A percentile compares a stretch with the other conserved stretches of the same genome.
Conservation (phyloP, 805 yeast genomes). For the Priceomyces castillae region DNA sequence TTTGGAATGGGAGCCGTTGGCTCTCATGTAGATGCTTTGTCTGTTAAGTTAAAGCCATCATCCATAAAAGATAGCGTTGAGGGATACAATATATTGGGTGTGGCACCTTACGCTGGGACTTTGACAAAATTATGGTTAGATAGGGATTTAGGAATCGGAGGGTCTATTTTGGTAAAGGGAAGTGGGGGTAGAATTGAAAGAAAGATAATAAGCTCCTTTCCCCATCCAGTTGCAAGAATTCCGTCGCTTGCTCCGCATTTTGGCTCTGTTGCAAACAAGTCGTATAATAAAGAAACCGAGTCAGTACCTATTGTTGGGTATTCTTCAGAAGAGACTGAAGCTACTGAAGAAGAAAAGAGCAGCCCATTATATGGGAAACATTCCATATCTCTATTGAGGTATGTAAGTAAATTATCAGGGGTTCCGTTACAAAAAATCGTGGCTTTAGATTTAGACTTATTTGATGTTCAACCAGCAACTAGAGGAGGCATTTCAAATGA, state of each 20-base stretch:
- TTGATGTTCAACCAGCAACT: conserved; percentile 76
- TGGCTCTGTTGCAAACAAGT: conserved; percentile 64
- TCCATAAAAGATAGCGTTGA: conserved; percentile 60
- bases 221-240: conserved; percentile 72
- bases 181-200: conserved; percentile 32
- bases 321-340: conserved; percentile 28
- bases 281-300: conserved; percentile 74
- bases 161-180: conserved; percentile 58
- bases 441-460: conserved; percentile 74
- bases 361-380: conserved; percentile 72
- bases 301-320: conserved; percentile 78
- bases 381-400: conserved; percentile 63
- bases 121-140: conserved; percentile 70
- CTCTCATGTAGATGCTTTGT: conserved; percentile 72
- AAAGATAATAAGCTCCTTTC: conserved; percentile 54
- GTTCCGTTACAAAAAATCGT: conserved; percentile 59
- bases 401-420: conserved; percentile 59
- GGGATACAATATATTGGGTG: conserved; percentile 77
- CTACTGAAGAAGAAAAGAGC: conserved; percentile 56
- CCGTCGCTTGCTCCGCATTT: conserved; percentile 89
- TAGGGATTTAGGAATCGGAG: conserved; percentile 83
- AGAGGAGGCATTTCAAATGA: conserved; percentile 77
- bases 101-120: conserved; percentile 81
- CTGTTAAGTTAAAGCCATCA: conserved; percentile 68
- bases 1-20: conserved; percentile 70